Evolutionary conservation across 208 protist species (phyloP).

Genomic region (Trypanosoma vivax): DNA sequence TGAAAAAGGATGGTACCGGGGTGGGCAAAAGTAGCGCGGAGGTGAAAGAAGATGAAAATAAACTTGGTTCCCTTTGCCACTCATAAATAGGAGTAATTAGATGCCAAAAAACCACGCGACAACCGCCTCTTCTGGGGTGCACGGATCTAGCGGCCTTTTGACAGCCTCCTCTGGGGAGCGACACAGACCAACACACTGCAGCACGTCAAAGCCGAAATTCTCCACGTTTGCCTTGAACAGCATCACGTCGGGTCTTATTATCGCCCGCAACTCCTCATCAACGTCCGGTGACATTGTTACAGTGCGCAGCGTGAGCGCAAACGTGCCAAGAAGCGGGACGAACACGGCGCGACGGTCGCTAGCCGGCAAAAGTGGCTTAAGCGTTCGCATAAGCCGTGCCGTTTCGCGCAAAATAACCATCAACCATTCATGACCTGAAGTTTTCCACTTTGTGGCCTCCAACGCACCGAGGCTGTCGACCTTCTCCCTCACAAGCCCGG

Average conservation of each 20-base stretch:
- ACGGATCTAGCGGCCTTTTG: constrained; percentile 27
- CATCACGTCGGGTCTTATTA: constrained; percentile 51
- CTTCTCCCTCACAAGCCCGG: constrained; percentile 56
- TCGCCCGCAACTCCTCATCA: constrained; percentile 12
- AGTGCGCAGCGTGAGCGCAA: constrained; percentile 54
- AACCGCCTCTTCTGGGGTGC: constrained; percentile 46
- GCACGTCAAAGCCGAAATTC: constrained; percentile 85
- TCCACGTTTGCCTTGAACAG: constrained; percentile 89
- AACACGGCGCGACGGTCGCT: constrained; percentile 60
- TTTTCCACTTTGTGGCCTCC: constrained; percentile 37
- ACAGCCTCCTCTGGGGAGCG: constrained; percentile 25
- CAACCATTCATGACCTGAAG: constrained; percentile 74
- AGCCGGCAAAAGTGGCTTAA: constrained; percentile 59
- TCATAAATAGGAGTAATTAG: not conserved
- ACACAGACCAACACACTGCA: constrained; percentile 46
- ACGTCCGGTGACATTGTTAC: constrained; percentile 32
- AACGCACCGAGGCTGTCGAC: constrained; percentile 47
- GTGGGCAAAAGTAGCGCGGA: not conserved
- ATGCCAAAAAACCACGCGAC: constrained; percentile 63
- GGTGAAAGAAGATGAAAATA: not conserved
- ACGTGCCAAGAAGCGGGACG: constrained; percentile 63
- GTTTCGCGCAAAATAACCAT: constrained; percentile 85
- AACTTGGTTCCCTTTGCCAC: not conserved
- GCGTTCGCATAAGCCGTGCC: constrained; percentile 51
- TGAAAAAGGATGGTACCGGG: not conserved